Conservation (phyloP, 495 filamentous ascomycete species). For the Talaromyces nanjingensis region DNA sequence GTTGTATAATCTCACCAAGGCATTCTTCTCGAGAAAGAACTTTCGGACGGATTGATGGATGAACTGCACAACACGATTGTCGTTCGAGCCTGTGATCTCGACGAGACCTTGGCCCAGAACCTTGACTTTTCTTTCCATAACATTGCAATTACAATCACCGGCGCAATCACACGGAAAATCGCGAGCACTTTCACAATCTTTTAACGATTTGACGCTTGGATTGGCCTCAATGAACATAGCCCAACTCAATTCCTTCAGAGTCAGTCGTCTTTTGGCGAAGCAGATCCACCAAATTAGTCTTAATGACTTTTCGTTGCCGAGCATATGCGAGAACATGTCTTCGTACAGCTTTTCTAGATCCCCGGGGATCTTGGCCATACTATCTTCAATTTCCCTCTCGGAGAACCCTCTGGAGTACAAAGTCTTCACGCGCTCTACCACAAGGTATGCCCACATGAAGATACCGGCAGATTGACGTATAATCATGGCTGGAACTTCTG, state of each 20-base stretch:
- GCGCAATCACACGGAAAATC: conserved; percentile 14
- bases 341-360: conserved; percentile 22
- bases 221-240: conserved; percentile 20
- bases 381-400: conserved; percentile 10
- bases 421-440: conserved; percentile 16
- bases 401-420: conserved; percentile 12
- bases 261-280: conserved; percentile 20
- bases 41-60: conserved; percentile 36
- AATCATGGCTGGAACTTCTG: conserved; percentile 13
- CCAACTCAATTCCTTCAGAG: conserved; percentile 22
- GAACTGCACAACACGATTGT: conserved; percentile 23
- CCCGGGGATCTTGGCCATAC: conserved; percentile 13
- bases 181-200: conserved; percentile 6
- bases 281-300: conserved; percentile 28
- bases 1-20: not conserved
- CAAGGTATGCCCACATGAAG: conserved; percentile 28
- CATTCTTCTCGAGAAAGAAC: conserved; percentile 16
- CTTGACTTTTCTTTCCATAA: conserved; percentile 21
- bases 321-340: conserved; percentile 17
- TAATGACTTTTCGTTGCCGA: conserved; percentile 10
- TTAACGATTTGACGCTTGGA: not conserved
- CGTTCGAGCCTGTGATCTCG: conserved; percentile 15
- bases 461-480: conserved; percentile 19
- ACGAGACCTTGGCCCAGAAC: conserved; percentile 27
- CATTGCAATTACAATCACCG: not conserved